A percentile compares a stretch with the other conserved stretches of the same genome.
Evolutionary conservation across 2,329 filamentous ascomycete genomes (phyloP).

Genomic region (Talaromyces atroroseus): DNA sequence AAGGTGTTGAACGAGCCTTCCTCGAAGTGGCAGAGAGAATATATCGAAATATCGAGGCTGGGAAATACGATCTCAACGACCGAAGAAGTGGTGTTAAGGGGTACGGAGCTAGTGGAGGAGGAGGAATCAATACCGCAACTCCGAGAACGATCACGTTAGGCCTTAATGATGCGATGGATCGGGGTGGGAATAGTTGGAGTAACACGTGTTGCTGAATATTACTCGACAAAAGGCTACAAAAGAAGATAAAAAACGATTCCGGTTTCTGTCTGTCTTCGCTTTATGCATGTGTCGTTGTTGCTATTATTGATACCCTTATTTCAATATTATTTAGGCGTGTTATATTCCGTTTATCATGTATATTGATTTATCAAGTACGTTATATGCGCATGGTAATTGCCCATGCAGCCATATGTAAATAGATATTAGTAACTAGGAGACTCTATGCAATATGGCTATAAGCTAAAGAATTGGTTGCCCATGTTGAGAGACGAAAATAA

Average conservation of each 20-base stretch:
- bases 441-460: neutral
- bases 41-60: constrained; percentile 93
- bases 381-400: no score
- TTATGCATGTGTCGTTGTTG: neutral
- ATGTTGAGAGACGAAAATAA: neutral
- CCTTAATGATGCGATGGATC: constrained; percentile 44
- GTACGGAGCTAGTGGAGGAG: constrained; percentile 34
- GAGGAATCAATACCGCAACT: constrained; percentile 28
- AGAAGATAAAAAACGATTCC: neutral
- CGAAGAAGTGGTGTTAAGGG: constrained; percentile 84
- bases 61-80: constrained; percentile 91
- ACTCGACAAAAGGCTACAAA: neutral
- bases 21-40: constrained; percentile 91
- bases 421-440: neutral
- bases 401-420: neutral
- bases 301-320: neutral
- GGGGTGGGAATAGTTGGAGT: constrained; percentile 31
- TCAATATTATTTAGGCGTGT: neutral
- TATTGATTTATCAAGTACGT: no score
- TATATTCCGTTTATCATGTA: neutral
- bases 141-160: constrained; percentile 41
- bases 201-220: constrained; percentile 33
- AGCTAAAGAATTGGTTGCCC: neutral
- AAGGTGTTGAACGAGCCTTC: constrained; percentile 90
- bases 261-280: neutral